Evolutionary conservation across 192 early-diverging fungal genomes (phyloP), one percentile per base, ranked within the genome.

Genomic region (Coemansia biformis): DNA sequence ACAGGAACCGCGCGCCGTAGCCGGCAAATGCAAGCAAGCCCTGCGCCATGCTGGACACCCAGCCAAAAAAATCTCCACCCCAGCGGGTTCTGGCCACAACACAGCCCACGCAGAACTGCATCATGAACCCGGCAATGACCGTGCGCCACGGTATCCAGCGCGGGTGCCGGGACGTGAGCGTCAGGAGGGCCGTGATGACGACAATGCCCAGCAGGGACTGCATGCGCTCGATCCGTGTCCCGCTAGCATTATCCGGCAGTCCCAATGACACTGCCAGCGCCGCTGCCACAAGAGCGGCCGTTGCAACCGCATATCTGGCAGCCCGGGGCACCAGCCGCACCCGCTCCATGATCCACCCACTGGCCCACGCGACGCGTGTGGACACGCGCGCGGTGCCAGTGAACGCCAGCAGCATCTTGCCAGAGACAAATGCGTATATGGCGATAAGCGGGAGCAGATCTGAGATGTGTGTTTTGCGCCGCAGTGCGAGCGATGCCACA

Each of bases 51-150:
- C 30, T 59, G 21, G 84, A 77, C 18, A 85, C 42, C 81, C 82
- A 88, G 4, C 73, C 51, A 71, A 94, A 92, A 54, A 90, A 66
- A 63, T 79, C 72, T 51, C 78, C 54, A 21, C 91, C 91, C 55
- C 80, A 77, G 31, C 57, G 45, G 18, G 86, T 86, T 44, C 82
- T 78, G 57, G 88, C 75, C 26, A 91, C 85, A 48, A 92, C 80
- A 38, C 91, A 76, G 22, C 83, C 91, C 47, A 94, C 50, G 29
- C 88, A 48, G 63, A 85, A 87, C 71, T 94, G 89, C 45, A 86
- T 26, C 26, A 88, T 59, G 22, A 84, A 57, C 15, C 86, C 88
- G 42, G 77, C 64, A 16, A 76, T 49, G 11, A 92, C 81, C 3
- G 87, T 89, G 57, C 79, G 80, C 85, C 88, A 88, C 50, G 81